A percentile compares a stretch with the other conserved stretches of the same genome.
Evolutionary conservation across 129 eudicot species (phyloP).

Genomic region (Arctium minus): DNA sequence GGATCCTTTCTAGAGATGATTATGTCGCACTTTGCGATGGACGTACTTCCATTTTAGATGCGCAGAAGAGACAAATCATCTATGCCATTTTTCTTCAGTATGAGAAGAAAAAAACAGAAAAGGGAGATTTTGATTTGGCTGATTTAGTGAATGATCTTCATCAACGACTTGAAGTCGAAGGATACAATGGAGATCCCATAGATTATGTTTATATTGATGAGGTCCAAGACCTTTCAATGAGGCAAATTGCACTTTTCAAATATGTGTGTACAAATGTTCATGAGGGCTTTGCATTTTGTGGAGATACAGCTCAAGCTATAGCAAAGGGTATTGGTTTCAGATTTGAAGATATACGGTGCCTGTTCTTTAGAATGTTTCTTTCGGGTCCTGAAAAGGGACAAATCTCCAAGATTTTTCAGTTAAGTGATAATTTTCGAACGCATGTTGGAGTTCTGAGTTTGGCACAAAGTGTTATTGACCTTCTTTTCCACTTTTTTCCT

Average conservation of each 20-base stretch:
- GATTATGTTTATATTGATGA: slow-evolving; percentile 81
- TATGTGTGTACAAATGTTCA: slow-evolving; percentile 65
- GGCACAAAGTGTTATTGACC: slow-evolving; percentile 69
- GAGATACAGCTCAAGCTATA: slow-evolving; percentile 86
- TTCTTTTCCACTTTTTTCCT: slow-evolving; percentile 60
- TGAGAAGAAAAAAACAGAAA: slow-evolving; percentile 54
- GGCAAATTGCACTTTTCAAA: slow-evolving; percentile 68
- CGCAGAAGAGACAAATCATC: slow-evolving; percentile 33
- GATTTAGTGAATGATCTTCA: slow-evolving; percentile 82
- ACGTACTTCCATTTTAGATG: slow-evolving; percentile 45
- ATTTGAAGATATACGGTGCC: slow-evolving; percentile 59
- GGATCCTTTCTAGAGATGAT: slow-evolving; percentile 30
- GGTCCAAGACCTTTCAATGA: slow-evolving; percentile 77
- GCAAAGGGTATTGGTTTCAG: slow-evolving; percentile 83
- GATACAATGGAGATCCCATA: slow-evolving; percentile 48
- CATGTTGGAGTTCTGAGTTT: slow-evolving; percentile 65
- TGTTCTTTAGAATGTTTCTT: slow-evolving; percentile 59
- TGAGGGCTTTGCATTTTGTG: slow-evolving; percentile 73
- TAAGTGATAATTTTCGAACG: slow-evolving; percentile 65
- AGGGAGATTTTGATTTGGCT: slow-evolving; percentile 65
- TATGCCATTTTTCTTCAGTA: slow-evolving; percentile 52
- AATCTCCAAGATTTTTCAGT: slow-evolving; percentile 40
- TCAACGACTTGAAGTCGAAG: slow-evolving; percentile 39
- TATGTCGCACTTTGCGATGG: slow-evolving; percentile 49
- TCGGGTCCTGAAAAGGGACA: slow-evolving; percentile 49